phyloP scores from a whole-genome alignment of 2,329 filamentous ascomycete genomes.

The Pleomassaria siparia region DNA sequence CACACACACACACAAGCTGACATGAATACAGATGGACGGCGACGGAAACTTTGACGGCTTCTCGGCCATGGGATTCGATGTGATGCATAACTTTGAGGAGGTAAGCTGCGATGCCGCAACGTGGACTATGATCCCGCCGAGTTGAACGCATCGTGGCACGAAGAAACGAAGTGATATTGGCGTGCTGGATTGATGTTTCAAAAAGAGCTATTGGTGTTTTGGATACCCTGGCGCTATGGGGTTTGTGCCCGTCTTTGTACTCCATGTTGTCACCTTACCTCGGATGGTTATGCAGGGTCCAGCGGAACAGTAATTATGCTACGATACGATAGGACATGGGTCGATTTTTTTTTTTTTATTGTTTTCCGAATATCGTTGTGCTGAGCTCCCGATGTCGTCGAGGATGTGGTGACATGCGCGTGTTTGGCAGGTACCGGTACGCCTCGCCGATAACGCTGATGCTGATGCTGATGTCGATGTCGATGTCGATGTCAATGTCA shows the following conservation, averaged over 20 bases:
- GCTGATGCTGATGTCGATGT: background rate
- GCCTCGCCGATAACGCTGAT: background rate
- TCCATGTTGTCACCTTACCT: background rate
- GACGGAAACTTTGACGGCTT: conserved; percentile 75
- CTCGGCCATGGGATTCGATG: conserved; percentile 76
- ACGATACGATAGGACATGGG: background rate
- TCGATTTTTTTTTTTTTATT: too few species aligned
- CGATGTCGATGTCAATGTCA: too few species aligned
- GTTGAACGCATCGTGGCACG: conserved; percentile 32
- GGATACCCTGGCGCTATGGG: conserved; percentile 16
- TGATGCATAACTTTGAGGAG: conserved; percentile 80
- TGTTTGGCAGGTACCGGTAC: background rate
- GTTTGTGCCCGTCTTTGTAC: background rate
- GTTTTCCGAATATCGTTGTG: too few species aligned
- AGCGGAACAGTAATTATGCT: background rate
- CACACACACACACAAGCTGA: conserved; percentile 25
- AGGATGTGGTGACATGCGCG: background rate
- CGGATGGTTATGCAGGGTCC: too few species aligned
- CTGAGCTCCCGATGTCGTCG: background rate
- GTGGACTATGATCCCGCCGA: conserved; percentile 59
- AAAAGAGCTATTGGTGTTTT: conserved; percentile 7
- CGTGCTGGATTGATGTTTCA: background rate
- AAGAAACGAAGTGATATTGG: background rate
- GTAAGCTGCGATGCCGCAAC: conserved; percentile 68
- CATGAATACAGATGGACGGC: conserved; percentile 60